Evolutionary conservation across 768 basidiomycete species (phyloP).

Genomic region (Suillus variegatus): DNA sequence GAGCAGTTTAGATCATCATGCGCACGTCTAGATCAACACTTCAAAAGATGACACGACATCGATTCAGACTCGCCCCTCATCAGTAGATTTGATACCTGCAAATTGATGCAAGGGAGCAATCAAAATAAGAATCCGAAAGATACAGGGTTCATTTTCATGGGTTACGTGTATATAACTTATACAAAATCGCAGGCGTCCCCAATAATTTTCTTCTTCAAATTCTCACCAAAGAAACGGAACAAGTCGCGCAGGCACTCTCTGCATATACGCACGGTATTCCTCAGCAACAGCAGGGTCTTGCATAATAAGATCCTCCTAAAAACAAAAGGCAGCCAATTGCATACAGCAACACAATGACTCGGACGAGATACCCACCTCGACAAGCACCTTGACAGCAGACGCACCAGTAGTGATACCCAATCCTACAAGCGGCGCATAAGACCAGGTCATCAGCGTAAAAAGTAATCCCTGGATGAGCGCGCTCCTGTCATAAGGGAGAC

Average conservation of each 20-base stretch:
- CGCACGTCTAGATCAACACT: too few species aligned
- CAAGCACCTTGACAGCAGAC: slow-evolving; percentile 35
- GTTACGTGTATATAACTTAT: too few species aligned
- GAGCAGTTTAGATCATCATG: too few species aligned
- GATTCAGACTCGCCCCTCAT: too few species aligned
- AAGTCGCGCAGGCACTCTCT: slow-evolving; percentile 27
- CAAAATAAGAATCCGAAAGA: too few species aligned
- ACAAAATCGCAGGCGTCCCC: too few species aligned
- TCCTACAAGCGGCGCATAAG: slow-evolving; percentile 34
- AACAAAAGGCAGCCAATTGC: neutral
- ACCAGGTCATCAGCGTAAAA: slow-evolving; percentile 23
- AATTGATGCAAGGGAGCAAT: too few species aligned
- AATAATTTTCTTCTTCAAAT: too few species aligned
- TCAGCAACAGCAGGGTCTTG: slow-evolving; percentile 23
- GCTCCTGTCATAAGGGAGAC: neutral
- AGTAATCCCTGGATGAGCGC: neutral
- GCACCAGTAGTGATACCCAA: slow-evolving; percentile 22
- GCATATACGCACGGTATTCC: slow-evolving; percentile 34
- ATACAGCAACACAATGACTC: neutral
- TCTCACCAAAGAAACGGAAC: slow-evolving; percentile 34
- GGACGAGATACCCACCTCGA: slow-evolving; percentile 28
- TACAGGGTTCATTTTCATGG: too few species aligned
- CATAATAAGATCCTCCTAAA: slow-evolving; percentile 32
- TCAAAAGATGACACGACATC: too few species aligned
- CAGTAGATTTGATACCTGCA: too few species aligned